Base-by-base conservation (phyloP, 495 filamentous ascomycete species). In the Jackrogersella multiformis region DNA sequence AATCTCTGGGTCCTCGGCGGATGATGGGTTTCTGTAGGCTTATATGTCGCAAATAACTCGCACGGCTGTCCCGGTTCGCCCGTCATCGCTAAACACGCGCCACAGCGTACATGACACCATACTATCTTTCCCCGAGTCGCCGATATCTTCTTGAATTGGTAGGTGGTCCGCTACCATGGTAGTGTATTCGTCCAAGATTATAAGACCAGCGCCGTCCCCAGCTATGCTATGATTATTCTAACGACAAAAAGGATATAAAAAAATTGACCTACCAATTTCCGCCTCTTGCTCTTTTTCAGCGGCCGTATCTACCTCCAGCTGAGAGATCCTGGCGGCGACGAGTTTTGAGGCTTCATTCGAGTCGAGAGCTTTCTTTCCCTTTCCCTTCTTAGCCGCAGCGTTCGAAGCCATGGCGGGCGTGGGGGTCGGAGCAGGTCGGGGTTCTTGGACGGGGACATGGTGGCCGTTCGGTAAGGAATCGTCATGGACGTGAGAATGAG, bases 221-320 rank as follows among this genome's bases (percentile, higher is more conserved):
- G 7, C 18, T 5, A 15, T 48, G 36, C 28, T 16, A 16, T 16
- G 30, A 49, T 46, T 7, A 23, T 54, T 34, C 41, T 64, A 65
- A 12, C 64, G 56, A 54, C 23, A 26, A 16, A 58, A 59, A 55
- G 24, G 32, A n/a, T n/a, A n/a, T n/a, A n/a, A n/a, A 66, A 38
- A 38, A 62, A 56, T 58, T 10, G 9, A 93, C 94, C 74, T 83
- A 97, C 94, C 95, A 76, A 99, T 97, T 81, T 97, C 95, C 59
- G 87, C 88, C 75, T 97, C 93, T 77, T 97, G 92, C 64, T 97
- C 94, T 79, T 95, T 96, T 68, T 97, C 94, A 54, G 92, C 92
- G 20, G 93, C 93, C 52, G 89, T 89, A 83, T 97, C 93, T 35
- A 90, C 88, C 77, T 99, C 95, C 66, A 99, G 79, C 81, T 98